Evolutionary conservation across 2,329 filamentous ascomycete genomes (phyloP).

Genomic region (Apiospora koreana): DNA sequence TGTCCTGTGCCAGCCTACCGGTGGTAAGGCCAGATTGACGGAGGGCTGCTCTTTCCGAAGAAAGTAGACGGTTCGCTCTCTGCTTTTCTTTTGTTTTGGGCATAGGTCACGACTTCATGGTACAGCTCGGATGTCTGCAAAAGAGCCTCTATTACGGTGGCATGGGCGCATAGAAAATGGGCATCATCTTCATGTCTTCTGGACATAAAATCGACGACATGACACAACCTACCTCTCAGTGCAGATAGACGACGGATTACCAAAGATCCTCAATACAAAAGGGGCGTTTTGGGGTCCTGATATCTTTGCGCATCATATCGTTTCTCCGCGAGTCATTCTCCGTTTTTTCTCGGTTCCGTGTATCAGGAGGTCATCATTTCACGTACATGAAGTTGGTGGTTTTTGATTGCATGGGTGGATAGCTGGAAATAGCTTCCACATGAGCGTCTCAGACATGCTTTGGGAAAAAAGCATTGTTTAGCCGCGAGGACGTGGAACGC

Average conservation of each 20-base stretch:
- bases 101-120: slow-evolving; percentile 50
- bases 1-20: slow-evolving; percentile 98
- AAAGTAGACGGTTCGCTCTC: slow-evolving; percentile 76
- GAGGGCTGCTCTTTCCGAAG: slow-evolving; percentile 99
- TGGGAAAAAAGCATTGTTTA: slow-evolving; percentile 28
- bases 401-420: slow-evolving; percentile 55
- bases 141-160: slow-evolving; percentile 43
- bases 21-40: slow-evolving; percentile 97
- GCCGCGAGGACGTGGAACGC: slow-evolving; percentile 63
- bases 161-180: slow-evolving; percentile 48
- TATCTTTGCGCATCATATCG: slow-evolving; percentile 60
- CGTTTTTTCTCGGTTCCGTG: slow-evolving; percentile 45
- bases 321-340: slow-evolving; percentile 44
- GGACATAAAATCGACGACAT: slow-evolving; percentile 35
- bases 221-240: slow-evolving; percentile 48
- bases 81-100: slow-evolving; percentile 44
- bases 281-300: slow-evolving; percentile 78
- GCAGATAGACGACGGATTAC: slow-evolving; percentile 74
- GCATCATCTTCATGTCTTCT: slow-evolving; percentile 34
- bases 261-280: slow-evolving; percentile 57
- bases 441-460: slow-evolving; percentile 50
- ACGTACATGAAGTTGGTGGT: slow-evolving; percentile 32
- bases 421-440: slow-evolving; percentile 59
- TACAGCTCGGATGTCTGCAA: slow-evolving; percentile 63
- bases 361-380: slow-evolving; percentile 37